Conservation (phyloP, 2,329 filamentous ascomycete genomes). For the Cryphonectria nitschkei region DNA sequence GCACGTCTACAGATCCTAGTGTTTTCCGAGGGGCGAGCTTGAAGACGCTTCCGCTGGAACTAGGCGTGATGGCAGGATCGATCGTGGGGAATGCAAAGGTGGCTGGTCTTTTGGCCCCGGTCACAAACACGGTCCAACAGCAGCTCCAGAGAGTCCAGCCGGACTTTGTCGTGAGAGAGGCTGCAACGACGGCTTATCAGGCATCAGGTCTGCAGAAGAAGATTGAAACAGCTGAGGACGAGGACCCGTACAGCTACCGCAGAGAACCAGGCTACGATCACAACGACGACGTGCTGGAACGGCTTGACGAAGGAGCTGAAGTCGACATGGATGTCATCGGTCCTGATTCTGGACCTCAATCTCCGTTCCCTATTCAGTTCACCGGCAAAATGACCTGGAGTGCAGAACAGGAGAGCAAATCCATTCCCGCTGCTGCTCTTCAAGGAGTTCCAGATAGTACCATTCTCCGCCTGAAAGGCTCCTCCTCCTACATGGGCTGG, state of each 20-base stretch:
- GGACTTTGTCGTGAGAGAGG: slow-evolving; percentile 43
- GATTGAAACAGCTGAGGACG: slow-evolving; percentile 41
- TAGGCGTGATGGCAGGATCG: slow-evolving; percentile 62
- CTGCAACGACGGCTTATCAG: slow-evolving; percentile 46
- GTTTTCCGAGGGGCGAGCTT: slow-evolving; percentile 68
- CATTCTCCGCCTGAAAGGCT: slow-evolving; percentile 56
- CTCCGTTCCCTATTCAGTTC: slow-evolving; percentile 59
- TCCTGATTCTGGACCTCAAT: slow-evolving; percentile 52
- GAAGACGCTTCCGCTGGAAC: slow-evolving; percentile 65
- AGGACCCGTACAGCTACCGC: slow-evolving; percentile 37
- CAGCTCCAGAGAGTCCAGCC: slow-evolving; percentile 44
- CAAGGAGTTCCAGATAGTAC: slow-evolving; percentile 55
- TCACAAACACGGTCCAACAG: slow-evolving; percentile 47
- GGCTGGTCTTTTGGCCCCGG: slow-evolving; percentile 48
- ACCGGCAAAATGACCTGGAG: slow-evolving; percentile 51
- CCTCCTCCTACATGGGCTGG: slow-evolving; percentile 68
- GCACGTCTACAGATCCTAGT: slow-evolving; percentile 63
- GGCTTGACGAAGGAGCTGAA: slow-evolving; percentile 34
- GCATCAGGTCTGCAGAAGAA: slow-evolving; percentile 38
- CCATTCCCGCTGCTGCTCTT: slow-evolving; percentile 59
- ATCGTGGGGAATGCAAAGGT: slow-evolving; percentile 51
- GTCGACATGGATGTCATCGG: slow-evolving; percentile 45
- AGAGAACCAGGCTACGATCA: slow-evolving; percentile 40
- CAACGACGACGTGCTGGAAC: slow-evolving; percentile 34
- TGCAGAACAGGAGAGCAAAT: slow-evolving; percentile 43